Base-by-base conservation (phyloP, 2,329 filamentous ascomycete species). In the Lasiodiplodia theobromae region DNA sequence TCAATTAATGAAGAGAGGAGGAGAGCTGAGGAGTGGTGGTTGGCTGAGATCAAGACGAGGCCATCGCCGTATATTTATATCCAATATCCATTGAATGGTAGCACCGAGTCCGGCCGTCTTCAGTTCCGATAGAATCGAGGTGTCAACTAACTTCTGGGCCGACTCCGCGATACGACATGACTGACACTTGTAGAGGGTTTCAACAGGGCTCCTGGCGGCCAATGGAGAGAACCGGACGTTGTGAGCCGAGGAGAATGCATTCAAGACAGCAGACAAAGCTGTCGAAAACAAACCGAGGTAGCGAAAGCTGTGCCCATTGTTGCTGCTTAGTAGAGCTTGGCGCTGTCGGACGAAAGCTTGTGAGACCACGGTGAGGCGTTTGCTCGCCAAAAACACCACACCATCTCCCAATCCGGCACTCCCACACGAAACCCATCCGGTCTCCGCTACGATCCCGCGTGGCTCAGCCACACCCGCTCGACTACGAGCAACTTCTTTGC, bases 301-400 rank as follows among this genome's bases (percentile, higher is more conserved):
- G 23, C 23, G 16, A 44, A 37, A 47, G 23, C 25, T 47, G 58
- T 28, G 40, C 60, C 54, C 63, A 66, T 54, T 37, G 7, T 21
- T 57, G 54, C 54, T 28, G 51, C 51, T 47, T 44, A 56, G n/a
- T 16, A 21, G 52, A 58, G 53, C 64, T 58, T 67, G 64, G 64
- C 53, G 25, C 14, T 58, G 64, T 57, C 38, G 31, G 52, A 67
- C 53, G 64, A 67, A 66, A 67, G 64, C 64, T 58, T 67, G 64
- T 58, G 58, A 63, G 58, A 63, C 40, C 16, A 25, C 25, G 12
- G 47, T 62, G 57, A 62, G 40, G 57, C 38, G 40, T 40, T 49
- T 62, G 57, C 57, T 49, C 57, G 38, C 57, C 57, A 40, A 60
- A 63, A 49, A 16, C 4, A 25, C 54, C 10, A 34, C 54, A 21